A percentile compares a stretch with the other conserved stretches of the same genome.
These are phyloP conservation scores for Fusarium equiseti DNA, from an alignment of 2,329 filamentous ascomycete genomes.

Conservation along the genomic window DNA sequence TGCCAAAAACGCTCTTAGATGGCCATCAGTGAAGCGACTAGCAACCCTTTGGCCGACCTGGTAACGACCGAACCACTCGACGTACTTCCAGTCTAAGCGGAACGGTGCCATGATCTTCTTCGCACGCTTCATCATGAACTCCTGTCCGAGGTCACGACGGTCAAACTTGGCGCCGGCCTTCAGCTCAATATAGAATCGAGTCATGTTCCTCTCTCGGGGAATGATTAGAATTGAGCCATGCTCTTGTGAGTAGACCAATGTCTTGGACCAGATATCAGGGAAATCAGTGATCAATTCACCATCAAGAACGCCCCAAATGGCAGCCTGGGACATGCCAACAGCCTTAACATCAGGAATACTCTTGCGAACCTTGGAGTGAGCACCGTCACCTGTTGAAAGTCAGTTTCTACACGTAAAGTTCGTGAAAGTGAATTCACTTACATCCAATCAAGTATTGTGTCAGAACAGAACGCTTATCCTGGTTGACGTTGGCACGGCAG, in stretches of 20 bases:
- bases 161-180: constrained; percentile 60
- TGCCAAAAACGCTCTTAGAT: constrained; percentile 73
- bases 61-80: constrained; percentile 80
- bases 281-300: constrained; percentile 78
- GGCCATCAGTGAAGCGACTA: constrained; percentile 73
- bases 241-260: constrained; percentile 74
- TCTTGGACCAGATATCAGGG: constrained; percentile 81
- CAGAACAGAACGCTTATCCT: constrained; percentile 63
- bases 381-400: constrained; percentile 68
- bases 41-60: constrained; percentile 79
- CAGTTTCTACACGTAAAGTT: constrained; percentile 7
- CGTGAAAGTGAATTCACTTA: constrained; percentile 47
- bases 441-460: constrained; percentile 77
- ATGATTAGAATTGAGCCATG: constrained; percentile 79
- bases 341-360: constrained; percentile 70
- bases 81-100: constrained; percentile 67
- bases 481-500: constrained; percentile 64
- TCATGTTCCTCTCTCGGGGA: constrained; percentile 79
- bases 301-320: constrained; percentile 78
- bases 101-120: constrained; percentile 71
- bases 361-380: constrained; percentile 76
- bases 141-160: constrained; percentile 62
- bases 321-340: constrained; percentile 65
- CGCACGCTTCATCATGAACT: constrained; percentile 78
- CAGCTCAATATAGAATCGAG: constrained; percentile 71